These are phyloP conservation scores for Fusarium penzigii DNA, from an alignment of 2,329 filamentous ascomycete genomes.

Conservation along the genomic window DNA sequence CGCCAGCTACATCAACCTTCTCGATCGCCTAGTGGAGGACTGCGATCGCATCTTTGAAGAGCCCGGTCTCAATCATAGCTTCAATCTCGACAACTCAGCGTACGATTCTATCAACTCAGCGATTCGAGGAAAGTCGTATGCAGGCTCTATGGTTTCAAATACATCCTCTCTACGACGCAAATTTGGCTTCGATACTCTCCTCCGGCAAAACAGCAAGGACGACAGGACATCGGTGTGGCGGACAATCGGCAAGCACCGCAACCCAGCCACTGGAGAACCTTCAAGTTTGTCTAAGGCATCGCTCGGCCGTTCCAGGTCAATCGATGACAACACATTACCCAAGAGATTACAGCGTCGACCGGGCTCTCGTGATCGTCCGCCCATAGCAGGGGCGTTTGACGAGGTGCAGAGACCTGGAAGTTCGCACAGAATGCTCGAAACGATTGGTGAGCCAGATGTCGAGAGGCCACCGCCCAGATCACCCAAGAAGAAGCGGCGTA, in stretches of 20 bases:
- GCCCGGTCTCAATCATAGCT: slow-evolving; percentile 42
- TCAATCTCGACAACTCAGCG: slow-evolving; percentile 40
- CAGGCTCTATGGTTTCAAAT: slow-evolving; percentile 80
- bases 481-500: slow-evolving; percentile 79
- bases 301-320: slow-evolving; percentile 72
- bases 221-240: slow-evolving; percentile 81
- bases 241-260: slow-evolving; percentile 80
- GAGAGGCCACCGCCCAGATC: slow-evolving; percentile 42
- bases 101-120: slow-evolving; percentile 63
- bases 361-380: slow-evolving; percentile 60
- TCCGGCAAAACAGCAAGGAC: slow-evolving; percentile 77
- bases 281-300: slow-evolving; percentile 68
- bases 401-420: slow-evolving; percentile 57
- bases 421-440: slow-evolving; percentile 58
- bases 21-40: slow-evolving; percentile 88
- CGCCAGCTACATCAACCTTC: slow-evolving; percentile 81
- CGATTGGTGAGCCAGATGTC: slow-evolving; percentile 58
- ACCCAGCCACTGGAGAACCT: slow-evolving; percentile 59
- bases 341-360: slow-evolving; percentile 46
- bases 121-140: slow-evolving; percentile 58
- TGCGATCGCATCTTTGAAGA: slow-evolving; percentile 86
- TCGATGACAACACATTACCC: slow-evolving; percentile 62
- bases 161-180: slow-evolving; percentile 82
- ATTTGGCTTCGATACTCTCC: slow-evolving; percentile 76
- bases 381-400: slow-evolving; percentile 63